phyloP scores from a whole-genome alignment of 257 asterid species.

The Capsicum baccatum region DNA sequence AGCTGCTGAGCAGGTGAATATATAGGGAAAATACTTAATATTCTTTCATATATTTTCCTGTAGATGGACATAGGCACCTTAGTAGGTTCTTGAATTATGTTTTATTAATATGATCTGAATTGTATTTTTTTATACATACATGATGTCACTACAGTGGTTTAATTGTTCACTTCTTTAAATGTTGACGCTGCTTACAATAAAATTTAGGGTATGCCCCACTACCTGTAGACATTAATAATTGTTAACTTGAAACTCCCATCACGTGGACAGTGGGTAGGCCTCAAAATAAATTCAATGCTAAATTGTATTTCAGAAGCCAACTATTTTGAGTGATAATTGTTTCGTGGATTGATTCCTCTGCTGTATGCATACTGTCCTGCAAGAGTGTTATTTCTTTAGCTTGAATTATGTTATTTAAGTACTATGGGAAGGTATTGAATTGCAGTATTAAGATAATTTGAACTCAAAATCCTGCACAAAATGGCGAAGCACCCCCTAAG shows the following conservation, averaged over 20 bases:
- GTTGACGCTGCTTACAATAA: neutral
- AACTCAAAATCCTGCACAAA: neutral
- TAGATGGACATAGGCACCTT: neutral
- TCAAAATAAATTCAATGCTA: neutral
- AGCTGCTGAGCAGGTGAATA: conserved; percentile 89
- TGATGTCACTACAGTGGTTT: neutral
- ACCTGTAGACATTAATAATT: neutral
- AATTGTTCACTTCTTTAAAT: neutral
- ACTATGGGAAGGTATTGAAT: neutral
- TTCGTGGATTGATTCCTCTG: neutral
- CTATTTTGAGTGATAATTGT: too few species aligned
- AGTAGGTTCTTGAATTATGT: neutral
- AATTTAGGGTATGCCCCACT: neutral
- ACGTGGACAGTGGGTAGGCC: neutral
- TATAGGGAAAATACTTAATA: neutral
- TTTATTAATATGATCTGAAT: neutral
- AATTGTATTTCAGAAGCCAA: neutral
- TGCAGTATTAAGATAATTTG: neutral
- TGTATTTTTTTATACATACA: too few species aligned
- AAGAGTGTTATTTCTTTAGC: neutral
- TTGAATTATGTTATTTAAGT: neutral
- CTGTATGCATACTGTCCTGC: neutral
- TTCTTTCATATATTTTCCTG: neutral
- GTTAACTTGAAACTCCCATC: neutral
- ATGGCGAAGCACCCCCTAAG: neutral